Conservation (phyloP, 192 early-diverging fungal genomes). For the Gaertneriomyces semiglobifer region DNA sequence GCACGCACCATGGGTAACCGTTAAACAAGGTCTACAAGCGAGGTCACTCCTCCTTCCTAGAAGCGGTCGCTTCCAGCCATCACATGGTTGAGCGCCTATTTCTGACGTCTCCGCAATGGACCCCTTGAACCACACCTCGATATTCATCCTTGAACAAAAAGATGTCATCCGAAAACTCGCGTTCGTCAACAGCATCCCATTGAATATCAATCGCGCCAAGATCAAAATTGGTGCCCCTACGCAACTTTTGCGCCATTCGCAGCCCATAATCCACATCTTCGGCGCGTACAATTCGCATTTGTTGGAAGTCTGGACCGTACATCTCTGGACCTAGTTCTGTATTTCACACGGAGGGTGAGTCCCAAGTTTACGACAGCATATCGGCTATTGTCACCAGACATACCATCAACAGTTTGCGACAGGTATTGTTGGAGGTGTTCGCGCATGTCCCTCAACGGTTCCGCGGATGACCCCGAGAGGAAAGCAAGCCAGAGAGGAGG, state of each 20-base stretch:
- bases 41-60: too few species aligned
- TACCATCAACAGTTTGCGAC: constrained; percentile 66
- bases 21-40: too few species aligned
- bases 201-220: constrained; percentile 14
- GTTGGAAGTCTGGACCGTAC: constrained; percentile 43
- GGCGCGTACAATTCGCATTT: constrained; percentile 26
- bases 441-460: constrained; percentile 65
- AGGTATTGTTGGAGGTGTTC: constrained; percentile 72
- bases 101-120: neutral
- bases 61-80: too few species aligned
- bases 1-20: too few species aligned
- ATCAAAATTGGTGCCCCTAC: neutral
- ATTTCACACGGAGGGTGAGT: too few species aligned
- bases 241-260: constrained; percentile 18
- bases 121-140: constrained; percentile 6
- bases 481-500: constrained; percentile 79
- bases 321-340: constrained; percentile 67
- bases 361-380: too few species aligned
- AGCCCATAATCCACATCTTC: constrained; percentile 14
- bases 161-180: constrained; percentile 25
- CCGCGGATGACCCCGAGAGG: constrained; percentile 38
- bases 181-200: constrained; percentile 27
- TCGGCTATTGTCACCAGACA: too few species aligned
- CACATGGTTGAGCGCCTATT: neutral
- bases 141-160: constrained; percentile 24